A percentile compares a stretch with the other conserved stretches of the same genome.
Evolutionary conservation across 2,329 filamentous ascomycete species (phyloP).

Genomic region (Cadophora sp.): DNA sequence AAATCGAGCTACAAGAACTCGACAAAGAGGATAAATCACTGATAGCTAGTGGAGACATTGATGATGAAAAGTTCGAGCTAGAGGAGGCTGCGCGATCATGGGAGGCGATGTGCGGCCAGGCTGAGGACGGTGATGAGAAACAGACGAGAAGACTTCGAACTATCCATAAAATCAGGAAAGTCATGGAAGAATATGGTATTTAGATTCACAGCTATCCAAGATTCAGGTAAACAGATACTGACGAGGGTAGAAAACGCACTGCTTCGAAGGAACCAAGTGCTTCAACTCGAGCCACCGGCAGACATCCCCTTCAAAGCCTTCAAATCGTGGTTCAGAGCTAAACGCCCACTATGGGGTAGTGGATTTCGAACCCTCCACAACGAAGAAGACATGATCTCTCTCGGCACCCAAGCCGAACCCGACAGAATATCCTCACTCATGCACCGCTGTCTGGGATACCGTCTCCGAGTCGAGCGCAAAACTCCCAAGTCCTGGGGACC

Average conservation of each 20-base stretch:
- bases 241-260: constrained; percentile 13
- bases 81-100: constrained; percentile 11
- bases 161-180: constrained; percentile 11
- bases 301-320: constrained; percentile 9
- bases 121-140: constrained; percentile 10
- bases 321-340: constrained; percentile 10
- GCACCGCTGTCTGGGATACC: constrained; percentile 19
- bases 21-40: constrained; percentile 11
- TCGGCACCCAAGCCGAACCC: constrained; percentile 14
- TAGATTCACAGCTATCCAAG: no score
- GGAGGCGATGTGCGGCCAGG: not conserved
- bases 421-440: constrained; percentile 21
- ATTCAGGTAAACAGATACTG: not conserved
- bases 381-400: constrained; percentile 9
- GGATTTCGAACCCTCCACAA: constrained; percentile 15
- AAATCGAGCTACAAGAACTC: constrained; percentile 8
- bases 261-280: constrained; percentile 13
- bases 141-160: constrained; percentile 9
- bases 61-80: not conserved
- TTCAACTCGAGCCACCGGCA: constrained; percentile 9
- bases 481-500: constrained; percentile 18
- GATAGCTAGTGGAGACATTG: not conserved
- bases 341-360: constrained; percentile 14
- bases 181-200: constrained; percentile 23
- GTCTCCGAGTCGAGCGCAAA: constrained; percentile 1